Evolutionary conservation across 1,284 basidiomycete genomes (phyloP), one percentile per base, ranked within the genome.

Genomic region (Trametes versicolor): DNA sequence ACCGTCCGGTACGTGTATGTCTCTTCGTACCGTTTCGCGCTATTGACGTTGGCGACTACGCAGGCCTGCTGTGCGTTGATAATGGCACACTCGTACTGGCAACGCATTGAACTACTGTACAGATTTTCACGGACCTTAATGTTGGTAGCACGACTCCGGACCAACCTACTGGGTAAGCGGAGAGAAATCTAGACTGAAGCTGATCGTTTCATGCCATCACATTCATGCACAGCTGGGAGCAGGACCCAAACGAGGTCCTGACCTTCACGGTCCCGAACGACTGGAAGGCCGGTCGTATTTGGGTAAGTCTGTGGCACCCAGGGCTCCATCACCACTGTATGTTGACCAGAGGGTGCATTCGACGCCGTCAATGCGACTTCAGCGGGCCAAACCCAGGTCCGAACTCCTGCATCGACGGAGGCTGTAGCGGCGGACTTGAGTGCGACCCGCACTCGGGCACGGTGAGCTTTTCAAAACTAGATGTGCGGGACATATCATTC

Each of bases 351-450:
- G 49, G 25, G 21, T 32, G 27, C 29, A 19, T 9, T 21, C n/a
- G 74, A 41, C 81, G 82, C 48, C 79, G 80, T 32, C 72, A 79
- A 62, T 84, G 82, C 66, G 72, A 83, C 66, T 84, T 85, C 60
- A 61, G 65, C 62, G 71, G 64, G 25, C 78, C 76, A 67, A 73
- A 77, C 4, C n/a, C n/a, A n/a, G 81, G 80, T 7, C 76, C 81
- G 1, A 79, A 75, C 60, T 62, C 60, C 15, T 85, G 83, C 67
- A 64, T 77, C 2, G 75, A 76, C 56, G 83, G 83, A 55, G 81
- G 81, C 23, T 82, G 81, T 71, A 80, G 80, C 60, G 81, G 84
- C 27, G 84, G 84, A 39, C 75, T 85, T 1, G 68, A 73, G 39
- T 85, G 83, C 61, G 78, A 79, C 66, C 63, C 74, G 4, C 61